Evolutionary conservation across 805 yeast genomes (phyloP), one percentile per base, ranked within the genome.

Genomic region (Candida berthetii): DNA sequence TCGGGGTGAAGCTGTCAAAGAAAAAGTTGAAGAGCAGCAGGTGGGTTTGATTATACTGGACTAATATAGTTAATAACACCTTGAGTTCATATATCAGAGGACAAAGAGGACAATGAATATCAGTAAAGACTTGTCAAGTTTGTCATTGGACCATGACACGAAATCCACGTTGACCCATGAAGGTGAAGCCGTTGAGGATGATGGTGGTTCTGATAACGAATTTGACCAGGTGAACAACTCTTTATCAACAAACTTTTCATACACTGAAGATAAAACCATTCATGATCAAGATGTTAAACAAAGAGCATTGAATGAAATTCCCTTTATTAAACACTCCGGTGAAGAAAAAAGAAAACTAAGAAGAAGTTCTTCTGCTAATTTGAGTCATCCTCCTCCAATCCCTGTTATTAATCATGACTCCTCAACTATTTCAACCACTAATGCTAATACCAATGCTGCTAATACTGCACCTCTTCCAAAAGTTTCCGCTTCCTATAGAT

Each of bases 251-350:
- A 82, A 81, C 55, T 82, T 69, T 52, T 77, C 86, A 1, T 69
- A 80, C 39, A 74, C 78, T 6, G 88, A 84, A 50, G 90, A 83
- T 48, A 71, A 70, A 52, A 66, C 69, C 52, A 66, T 83, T 50
- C 73, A 72, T 52, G 88, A 80, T 40, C 80, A 81, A 44, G 87
- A 82, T 47, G 78, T 85, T 50, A 83, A 82, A 52, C 57, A 77
- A 31, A 69, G 72, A 44, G 85, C 88, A 0, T 66, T 79, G 46
- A 75, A 74, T 44, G 61, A 52, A 25, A 41, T 56, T 18, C 68
- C 74, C 29, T 58, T 76, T 22, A 22, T 8, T 32, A 52, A 49
- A 49, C 38, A 35, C 16, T 41, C 46, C 27, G 33, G 31, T 17
- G 49, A 46, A 29, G 48, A 44, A 50, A 41, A 24, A 38, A 44